Base-by-base conservation (phyloP, 2,329 filamentous ascomycete genomes). In the Nothophoma quercina region DNA sequence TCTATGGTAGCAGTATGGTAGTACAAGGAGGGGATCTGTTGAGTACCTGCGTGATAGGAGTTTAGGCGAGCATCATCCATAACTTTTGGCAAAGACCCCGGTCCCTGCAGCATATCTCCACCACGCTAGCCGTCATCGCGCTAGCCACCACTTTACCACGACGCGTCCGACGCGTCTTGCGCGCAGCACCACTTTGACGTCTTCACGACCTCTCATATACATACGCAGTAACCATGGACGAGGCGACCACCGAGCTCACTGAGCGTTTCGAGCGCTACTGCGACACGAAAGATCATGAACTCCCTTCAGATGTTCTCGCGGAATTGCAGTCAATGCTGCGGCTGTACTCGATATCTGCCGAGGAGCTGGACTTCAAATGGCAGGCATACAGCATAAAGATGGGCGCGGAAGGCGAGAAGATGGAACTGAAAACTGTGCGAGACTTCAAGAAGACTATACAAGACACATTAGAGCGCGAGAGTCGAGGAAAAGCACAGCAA, bases 351-450 rank as follows among this genome's bases (percentile, higher is more conserved):
- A 83, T 98, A 55, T 85, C 87, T 13, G 82, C 87, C 26, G 88
- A 98, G 73, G 95, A 98, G 71, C 81, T 98, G 21, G 97, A 91
- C 76, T 97, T 91, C 85, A 98, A 98, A 82, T 99, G 95, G 95
- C 95, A 99, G 75, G 93, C 92, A 0, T 98, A 97, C 81, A 93
- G 90, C 75, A 88, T 99, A 72, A 96, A 93, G 76, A 92, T 98
- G 87, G 91, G 93, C 19, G 79, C 85, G 39, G 91, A 96, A 50
- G 89, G 91, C 51, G 87, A 87, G 56, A 87, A 82, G 54, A 77
- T 90, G 56, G 85, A 88, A 39, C 80, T 96, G 33, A 84, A 88
- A 29, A 88, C 84, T 0, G 84, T 90, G 36, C 84, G 88, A 34
- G 85, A 86, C 48, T 89, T 99, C 71, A 96, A 96, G 74, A 89